A percentile compares a stretch with the other conserved stretches of the same genome.
phyloP scores from a whole-genome alignment of 2,329 filamentous ascomycete species.

The Diaporthe amygdali region DNA sequence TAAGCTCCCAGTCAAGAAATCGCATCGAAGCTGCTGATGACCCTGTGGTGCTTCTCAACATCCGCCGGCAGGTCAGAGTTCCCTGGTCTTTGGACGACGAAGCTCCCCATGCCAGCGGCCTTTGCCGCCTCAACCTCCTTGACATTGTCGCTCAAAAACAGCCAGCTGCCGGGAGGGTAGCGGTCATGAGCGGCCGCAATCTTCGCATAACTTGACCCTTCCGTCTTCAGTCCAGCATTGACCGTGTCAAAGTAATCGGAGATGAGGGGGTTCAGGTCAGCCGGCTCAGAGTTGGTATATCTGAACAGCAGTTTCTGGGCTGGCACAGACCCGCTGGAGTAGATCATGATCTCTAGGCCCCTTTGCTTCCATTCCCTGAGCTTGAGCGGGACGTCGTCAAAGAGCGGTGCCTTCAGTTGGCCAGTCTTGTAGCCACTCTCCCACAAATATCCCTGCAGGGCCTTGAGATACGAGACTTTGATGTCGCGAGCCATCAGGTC shows the following conservation, averaged over 20 bases:
- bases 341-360: slow-evolving; percentile 71
- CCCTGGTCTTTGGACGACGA: slow-evolving; percentile 70
- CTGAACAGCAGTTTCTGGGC: slow-evolving; percentile 82
- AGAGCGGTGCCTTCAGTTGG: slow-evolving; percentile 74
- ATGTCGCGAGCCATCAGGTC: slow-evolving; percentile 75
- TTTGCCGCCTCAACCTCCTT: slow-evolving; percentile 70
- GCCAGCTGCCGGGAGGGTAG: slow-evolving; percentile 57
- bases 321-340: slow-evolving; percentile 80
- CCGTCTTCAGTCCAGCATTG: slow-evolving; percentile 77
- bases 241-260: slow-evolving; percentile 79
- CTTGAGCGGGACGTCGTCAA: slow-evolving; percentile 72
- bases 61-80: slow-evolving; percentile 67
- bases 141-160: slow-evolving; percentile 85
- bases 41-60: slow-evolving; percentile 31
- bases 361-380: slow-evolving; percentile 63
- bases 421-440: slow-evolving; percentile 74
- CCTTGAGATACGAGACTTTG: slow-evolving; percentile 79
- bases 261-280: slow-evolving; percentile 65
- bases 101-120: slow-evolving; percentile 66
- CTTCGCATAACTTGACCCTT: slow-evolving; percentile 68
- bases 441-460: slow-evolving; percentile 82
- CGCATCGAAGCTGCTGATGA: slow-evolving; percentile 39
- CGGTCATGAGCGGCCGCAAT: slow-evolving; percentile 60
- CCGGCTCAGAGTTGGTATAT: slow-evolving; percentile 63
- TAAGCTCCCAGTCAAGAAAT: slow-evolving; percentile 18